Evolutionary conservation across 768 basidiomycete genomes (phyloP), one percentile per base, ranked within the genome.

Genomic region (Rhodocollybia butyracea): DNA sequence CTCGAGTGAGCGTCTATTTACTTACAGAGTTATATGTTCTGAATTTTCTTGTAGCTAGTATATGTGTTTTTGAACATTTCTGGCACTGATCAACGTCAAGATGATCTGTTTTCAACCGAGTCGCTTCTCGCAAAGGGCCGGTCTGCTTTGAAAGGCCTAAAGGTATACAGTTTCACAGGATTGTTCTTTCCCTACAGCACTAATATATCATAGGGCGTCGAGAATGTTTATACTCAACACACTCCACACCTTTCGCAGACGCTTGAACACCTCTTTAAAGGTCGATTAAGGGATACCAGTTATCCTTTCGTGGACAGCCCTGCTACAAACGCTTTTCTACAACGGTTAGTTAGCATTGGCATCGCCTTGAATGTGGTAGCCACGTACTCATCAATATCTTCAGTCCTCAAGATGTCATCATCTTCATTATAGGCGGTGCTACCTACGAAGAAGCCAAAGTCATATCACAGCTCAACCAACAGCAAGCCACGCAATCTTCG

Each of bases 171-270:
- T 38, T 12, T 7, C 17, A 7, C 27, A 31, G 21, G 30, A 13
- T 6, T 31, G 22, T 17, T 47, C 36, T 5, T 3, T 54, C 12
- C 3, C 43, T 27, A 56, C 31, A n/a, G 13, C 51, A 26, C 45
- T 40, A 12, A 65, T 55, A 30, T 31, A 38, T 19, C 39, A 30
- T 48, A 95, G 92, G 97, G 97, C 2, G 96, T 98, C 3, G 97
- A 99, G 72, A 99, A 99, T 64, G 95, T 98, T 15, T 99, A 98
- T 68, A 99, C 94, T 54, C 97, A 98, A 62, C 97, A 98, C 63
- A 86, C 85, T 15, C 97, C 97, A 6, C 94, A 95, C 69, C 76
- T 99, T 5, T 86, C 89, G 1, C 89, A 97, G 65, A 98, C 96
- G 2, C 72, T 98, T 15, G 97, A 99, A 63, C 81, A 89, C 51